A percentile compares a stretch with the other conserved stretches of the same genome.
Conservation (phyloP, 2,329 filamentous ascomycete genomes). For the Colletotrichum paranaense region DNA sequence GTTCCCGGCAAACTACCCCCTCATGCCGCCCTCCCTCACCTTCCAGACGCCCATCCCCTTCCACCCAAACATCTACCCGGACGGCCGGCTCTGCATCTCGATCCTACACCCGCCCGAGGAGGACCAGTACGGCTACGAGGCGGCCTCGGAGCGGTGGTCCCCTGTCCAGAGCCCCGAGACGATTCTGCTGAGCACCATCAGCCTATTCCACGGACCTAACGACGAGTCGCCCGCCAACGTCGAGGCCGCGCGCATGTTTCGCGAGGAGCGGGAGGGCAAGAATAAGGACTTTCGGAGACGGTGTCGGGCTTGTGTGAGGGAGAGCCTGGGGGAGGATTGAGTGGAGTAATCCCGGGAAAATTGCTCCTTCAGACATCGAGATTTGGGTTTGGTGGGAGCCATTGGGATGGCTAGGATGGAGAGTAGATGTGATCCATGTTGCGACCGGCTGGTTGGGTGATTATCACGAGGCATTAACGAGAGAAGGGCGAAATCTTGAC, state of each 20-base stretch:
- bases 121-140: constrained; percentile 94
- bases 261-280: constrained; percentile 75
- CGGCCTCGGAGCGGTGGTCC: constrained; percentile 89
- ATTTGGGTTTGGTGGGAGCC: no score
- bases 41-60: constrained; percentile 87
- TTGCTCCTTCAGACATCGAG: neutral
- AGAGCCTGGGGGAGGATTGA: constrained; percentile 81
- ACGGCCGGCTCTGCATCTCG: constrained; percentile 93
- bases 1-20: constrained; percentile 89
- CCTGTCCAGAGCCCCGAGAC: constrained; percentile 96
- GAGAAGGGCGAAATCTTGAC: neutral
- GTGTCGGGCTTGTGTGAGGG: constrained; percentile 82
- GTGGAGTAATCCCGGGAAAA: no score
- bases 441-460: neutral
- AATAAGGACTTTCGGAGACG: constrained; percentile 80
- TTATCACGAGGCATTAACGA: neutral
- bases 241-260: constrained; percentile 89
- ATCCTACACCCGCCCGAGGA: constrained; percentile 96
- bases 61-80: constrained; percentile 93
- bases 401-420: neutral
- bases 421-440: neutral
- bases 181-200: constrained; percentile 91
- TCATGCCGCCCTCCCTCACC: constrained; percentile 86
- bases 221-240: constrained; percentile 96
- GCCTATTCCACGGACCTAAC: constrained; percentile 91